Conservation (phyloP, 805 yeast genomes). For the Cyberlindnera amylophila region DNA sequence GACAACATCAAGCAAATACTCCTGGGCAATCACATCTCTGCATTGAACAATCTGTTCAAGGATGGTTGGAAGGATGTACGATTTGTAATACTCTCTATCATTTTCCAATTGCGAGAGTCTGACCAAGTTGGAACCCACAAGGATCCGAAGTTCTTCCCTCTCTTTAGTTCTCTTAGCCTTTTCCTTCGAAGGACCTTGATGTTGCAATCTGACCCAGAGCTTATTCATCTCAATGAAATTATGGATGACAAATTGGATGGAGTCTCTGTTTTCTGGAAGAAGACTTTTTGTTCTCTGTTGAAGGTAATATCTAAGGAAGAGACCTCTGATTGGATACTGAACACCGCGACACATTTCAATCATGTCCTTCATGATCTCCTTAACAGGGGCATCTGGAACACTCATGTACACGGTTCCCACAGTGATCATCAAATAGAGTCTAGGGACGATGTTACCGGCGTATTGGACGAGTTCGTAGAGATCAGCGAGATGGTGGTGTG, state of each 20-base stretch:
- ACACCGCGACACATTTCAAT: constrained; percentile 97
- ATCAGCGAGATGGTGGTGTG: constrained; percentile 74
- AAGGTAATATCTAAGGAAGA: constrained; percentile 84
- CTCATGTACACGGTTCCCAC: constrained; percentile 89
- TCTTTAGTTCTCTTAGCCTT: constrained; percentile 69
- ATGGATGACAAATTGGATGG: constrained; percentile 73
- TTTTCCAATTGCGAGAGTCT: constrained; percentile 82
- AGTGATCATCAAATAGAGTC: constrained; percentile 90
- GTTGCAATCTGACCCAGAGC: constrained; percentile 94
- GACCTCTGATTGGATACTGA: constrained; percentile 90
- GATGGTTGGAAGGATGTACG: constrained; percentile 67
- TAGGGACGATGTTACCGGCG: constrained; percentile 88
- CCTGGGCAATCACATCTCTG: constrained; percentile 87
- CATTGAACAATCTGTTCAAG: constrained; percentile 92
- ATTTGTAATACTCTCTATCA: constrained; percentile 44
- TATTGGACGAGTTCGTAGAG: constrained; percentile 93
- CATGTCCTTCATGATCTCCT: constrained; percentile 91
- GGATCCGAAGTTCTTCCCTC: constrained; percentile 81
- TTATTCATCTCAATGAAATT: constrained; percentile 98
- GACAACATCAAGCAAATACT: constrained; percentile 83
- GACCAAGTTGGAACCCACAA: constrained; percentile 90
- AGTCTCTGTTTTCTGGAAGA: constrained; percentile 47
- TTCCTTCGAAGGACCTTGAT: constrained; percentile 89
- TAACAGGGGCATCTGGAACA: constrained; percentile 69
- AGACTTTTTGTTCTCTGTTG: constrained; percentile 70